Conservation (phyloP, 1,139 yeast genomes). For the Candida gigantensis region DNA sequence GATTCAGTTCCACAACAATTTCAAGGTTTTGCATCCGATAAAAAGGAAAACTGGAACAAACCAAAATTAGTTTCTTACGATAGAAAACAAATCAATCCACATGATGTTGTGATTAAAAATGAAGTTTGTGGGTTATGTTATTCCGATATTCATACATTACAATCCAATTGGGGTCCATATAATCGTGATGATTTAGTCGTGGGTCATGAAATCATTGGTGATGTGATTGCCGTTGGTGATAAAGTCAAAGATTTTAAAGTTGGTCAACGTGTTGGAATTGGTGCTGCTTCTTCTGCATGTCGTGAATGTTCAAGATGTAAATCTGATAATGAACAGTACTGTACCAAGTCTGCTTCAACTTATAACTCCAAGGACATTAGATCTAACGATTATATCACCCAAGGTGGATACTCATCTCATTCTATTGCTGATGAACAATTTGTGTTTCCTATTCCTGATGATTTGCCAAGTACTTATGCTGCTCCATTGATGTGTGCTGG, state of each 20-base stretch:
- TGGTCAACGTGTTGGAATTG: slow-evolving; percentile 66
- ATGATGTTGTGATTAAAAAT: slow-evolving; percentile 48
- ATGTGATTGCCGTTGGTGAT: slow-evolving; percentile 52
- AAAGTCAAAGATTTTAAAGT: slow-evolving; percentile 46
- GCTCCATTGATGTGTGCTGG: slow-evolving; percentile 74
- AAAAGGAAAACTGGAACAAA: slow-evolving; percentile 41
- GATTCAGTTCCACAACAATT: slow-evolving; percentile 33
- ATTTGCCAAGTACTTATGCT: slow-evolving; percentile 44
- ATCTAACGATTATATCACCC: slow-evolving; percentile 40
- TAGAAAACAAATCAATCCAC: slow-evolving; percentile 37
- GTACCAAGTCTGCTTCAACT: slow-evolving; percentile 43
- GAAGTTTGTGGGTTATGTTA: slow-evolving; percentile 65
- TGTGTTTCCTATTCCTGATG: slow-evolving; percentile 60
- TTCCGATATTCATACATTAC: slow-evolving; percentile 51
- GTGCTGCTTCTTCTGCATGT: slow-evolving; percentile 56
- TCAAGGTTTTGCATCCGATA: slow-evolving; percentile 46
- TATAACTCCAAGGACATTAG: slow-evolving; percentile 41
- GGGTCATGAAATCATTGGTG: slow-evolving; percentile 58
- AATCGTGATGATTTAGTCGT: slow-evolving; percentile 33
- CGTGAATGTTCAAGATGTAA: slow-evolving; percentile 49
- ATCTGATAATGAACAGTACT: slow-evolving; percentile 50
- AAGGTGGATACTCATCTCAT: slow-evolving; percentile 66
- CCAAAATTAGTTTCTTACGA: slow-evolving; percentile 43
- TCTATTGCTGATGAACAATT: slow-evolving; percentile 54
- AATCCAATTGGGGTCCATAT: slow-evolving; percentile 44